Percentiles rank a stretch among this genome's conserved stretches.
Conservation (phyloP, 176 grass and related monocot genomes). For the Avena atlantica region DNA sequence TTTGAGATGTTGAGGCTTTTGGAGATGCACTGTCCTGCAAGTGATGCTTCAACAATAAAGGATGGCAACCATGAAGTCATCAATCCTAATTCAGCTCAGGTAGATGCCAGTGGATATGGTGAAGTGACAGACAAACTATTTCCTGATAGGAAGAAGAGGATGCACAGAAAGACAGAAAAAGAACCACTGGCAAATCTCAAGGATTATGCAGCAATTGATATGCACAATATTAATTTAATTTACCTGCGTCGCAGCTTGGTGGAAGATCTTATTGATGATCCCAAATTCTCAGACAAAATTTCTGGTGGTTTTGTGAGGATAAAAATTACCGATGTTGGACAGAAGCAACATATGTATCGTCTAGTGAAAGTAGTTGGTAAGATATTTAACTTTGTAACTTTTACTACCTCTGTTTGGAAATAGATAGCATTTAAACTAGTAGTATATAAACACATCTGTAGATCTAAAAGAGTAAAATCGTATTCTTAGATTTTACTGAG, state of each 20-base stretch:
- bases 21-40: constrained; percentile 82
- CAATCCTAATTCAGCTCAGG: constrained; percentile 62
- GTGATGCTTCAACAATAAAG: constrained; percentile 58
- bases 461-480: not conserved
- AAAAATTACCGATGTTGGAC: constrained; percentile 77
- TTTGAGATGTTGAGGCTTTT: constrained; percentile 99
- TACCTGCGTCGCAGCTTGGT: constrained; percentile 81
- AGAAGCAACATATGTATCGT: constrained; percentile 94
- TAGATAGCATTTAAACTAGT: not conserved
- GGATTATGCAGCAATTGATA: constrained; percentile 89
- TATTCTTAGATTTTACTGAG: not conserved
- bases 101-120: constrained; percentile 62
- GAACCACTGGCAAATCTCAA: constrained; percentile 57
- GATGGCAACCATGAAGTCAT: constrained; percentile 48
- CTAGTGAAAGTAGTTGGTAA: constrained; percentile 97
- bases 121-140: constrained; percentile 47
- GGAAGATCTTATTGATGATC: constrained; percentile 85
- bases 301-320: constrained; percentile 89
- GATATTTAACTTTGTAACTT: constrained; percentile 36
- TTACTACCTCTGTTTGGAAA: not conserved
- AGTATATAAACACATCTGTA: not conserved
- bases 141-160: constrained; percentile 64
- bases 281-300: constrained; percentile 73
- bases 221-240: constrained; percentile 90
- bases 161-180: constrained; percentile 70